phyloP scores from a whole-genome alignment of 169 alveolate genomes.

The Cystoisospora suis region DNA sequence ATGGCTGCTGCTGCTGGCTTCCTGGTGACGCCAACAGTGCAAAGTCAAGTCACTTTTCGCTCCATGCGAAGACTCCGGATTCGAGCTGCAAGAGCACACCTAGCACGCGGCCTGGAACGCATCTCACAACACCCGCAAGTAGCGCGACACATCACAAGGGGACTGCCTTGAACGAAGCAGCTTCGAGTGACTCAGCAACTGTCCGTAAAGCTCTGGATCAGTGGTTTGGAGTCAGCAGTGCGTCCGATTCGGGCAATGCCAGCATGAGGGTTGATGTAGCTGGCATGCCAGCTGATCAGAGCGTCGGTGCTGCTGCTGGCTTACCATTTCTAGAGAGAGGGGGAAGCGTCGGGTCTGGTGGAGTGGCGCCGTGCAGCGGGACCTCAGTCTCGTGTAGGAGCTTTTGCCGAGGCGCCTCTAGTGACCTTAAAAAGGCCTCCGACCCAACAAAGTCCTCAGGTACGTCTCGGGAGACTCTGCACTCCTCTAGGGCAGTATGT shows the following conservation, averaged over 20 bases:
- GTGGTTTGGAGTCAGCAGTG: constrained; percentile 28
- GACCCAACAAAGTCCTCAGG: background rate
- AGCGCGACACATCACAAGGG: background rate
- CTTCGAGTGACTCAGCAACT: background rate
- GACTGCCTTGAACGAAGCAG: background rate
- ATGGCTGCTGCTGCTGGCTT: too few relatives aligned
- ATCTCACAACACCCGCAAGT: background rate
- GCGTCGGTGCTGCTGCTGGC: background rate
- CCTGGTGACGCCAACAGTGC: too few relatives aligned
- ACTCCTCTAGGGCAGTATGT: too few relatives aligned
- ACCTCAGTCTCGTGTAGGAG: constrained; percentile 18
- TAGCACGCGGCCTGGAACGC: constrained; percentile 1
- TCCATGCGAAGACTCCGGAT: constrained; percentile 21
- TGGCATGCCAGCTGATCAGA: background rate
- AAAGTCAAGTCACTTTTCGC: too few relatives aligned
- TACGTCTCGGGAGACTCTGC: too few relatives aligned
- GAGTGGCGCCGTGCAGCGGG: background rate
- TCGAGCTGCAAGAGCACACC: background rate
- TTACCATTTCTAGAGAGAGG: background rate
- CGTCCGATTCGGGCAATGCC: background rate
- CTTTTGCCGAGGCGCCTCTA: constrained; percentile 21
- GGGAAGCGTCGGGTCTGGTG: background rate
- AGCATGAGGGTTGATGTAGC: background rate
- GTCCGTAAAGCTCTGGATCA: background rate
- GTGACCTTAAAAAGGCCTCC: background rate